These are phyloP conservation scores for Fusarium pseudograminearum DNA, from an alignment of 2,329 filamentous ascomycete genomes.

Conservation along the genomic window DNA sequence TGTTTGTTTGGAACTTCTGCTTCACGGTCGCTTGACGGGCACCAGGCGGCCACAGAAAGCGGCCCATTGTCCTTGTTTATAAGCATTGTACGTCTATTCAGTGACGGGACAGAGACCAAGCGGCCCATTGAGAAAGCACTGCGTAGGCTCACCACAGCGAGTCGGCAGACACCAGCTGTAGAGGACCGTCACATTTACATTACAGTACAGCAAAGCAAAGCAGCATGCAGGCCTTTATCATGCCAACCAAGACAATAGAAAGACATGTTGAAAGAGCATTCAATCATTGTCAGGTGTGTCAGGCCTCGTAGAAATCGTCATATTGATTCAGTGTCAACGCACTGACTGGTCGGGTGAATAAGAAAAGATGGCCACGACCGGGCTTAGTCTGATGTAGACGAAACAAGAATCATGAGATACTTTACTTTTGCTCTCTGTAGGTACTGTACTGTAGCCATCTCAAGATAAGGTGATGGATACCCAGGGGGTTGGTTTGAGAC, in stretches of 20 bases:
- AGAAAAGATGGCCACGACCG: neutral
- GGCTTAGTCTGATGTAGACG: conserved; percentile 19
- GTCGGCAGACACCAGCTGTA: conserved; percentile 36
- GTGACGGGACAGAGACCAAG: conserved; percentile 6
- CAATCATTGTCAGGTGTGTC: conserved; percentile 8
- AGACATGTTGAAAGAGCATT: neutral
- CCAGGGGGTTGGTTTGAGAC: conserved; percentile 26
- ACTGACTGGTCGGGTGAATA: conserved; percentile 1
- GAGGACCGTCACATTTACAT: conserved; percentile 24
- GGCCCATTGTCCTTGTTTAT: conserved; percentile 39
- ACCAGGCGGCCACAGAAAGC: conserved; percentile 31
- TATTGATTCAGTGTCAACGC: conserved; percentile 30
- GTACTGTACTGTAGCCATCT: conserved; percentile 20
- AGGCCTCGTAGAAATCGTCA: conserved; percentile 33
- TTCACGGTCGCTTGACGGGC: conserved; percentile 33
- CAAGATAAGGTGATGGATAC: conserved; percentile 7
- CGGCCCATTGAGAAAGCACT: conserved; percentile 27
- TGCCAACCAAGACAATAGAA: conserved; percentile 25
- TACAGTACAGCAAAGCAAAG: neutral
- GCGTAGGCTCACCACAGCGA: conserved; percentile 42
- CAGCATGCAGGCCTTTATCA: conserved; percentile 20
- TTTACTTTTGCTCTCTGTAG: conserved; percentile 2
- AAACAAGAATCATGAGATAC: conserved; percentile 39
- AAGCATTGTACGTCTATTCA: conserved; percentile 36
- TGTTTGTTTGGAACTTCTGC: conserved; percentile 46